Evolutionary conservation across 108 stramenopile genomes (phyloP), one percentile per base, ranked within the genome.

Genomic region (Skeletonema potamos): DNA sequence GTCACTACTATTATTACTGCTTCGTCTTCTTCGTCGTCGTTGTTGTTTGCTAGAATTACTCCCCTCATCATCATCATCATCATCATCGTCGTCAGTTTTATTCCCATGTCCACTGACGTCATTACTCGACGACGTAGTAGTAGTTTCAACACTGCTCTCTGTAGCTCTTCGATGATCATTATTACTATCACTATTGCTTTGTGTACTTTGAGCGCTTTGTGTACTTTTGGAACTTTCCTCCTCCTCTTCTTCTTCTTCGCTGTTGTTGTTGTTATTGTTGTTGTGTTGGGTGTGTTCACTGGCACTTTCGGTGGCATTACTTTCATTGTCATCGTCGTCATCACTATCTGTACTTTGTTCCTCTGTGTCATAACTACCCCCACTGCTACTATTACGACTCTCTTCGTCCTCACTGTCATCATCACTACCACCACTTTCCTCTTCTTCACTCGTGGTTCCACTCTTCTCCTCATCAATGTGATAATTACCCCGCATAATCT

Each of bases 401-500:
- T 44, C 44, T 44, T 44, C 44, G 4, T 18, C 17, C 34, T 34
- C 6, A 7, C 34, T 34, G 6, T 34, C 34, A 4, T 34, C 34
- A 4, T 34, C 34, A 34, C 34, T 34, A 44, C 17, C 44, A 44
- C 12, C 44, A 44, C 44, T 44, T 17, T 11, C 17, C 15, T 11
- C 43, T 17, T 44, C 43, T 20, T 48, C 46, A 48, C 20, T 15
- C 1, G 12, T 32, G 30, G 30, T 1, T 32, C 30, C 39, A 4
- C 39, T 18, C 18, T 0, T 48, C 2, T 22, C 6, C 15, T 6
- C 20, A 5, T 4, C 46, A 48, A 15, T 48, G 20, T 18, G 17
- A 34, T 62, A 61, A 62, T 75, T 48, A 15, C 74, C 74, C 66
- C 62, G 62, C 66, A 75, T 75, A 54, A 75, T 67, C 13, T 58